Conservation (phyloP, 495 filamentous ascomycete species). For the Geopyxis carbonaria region DNA sequence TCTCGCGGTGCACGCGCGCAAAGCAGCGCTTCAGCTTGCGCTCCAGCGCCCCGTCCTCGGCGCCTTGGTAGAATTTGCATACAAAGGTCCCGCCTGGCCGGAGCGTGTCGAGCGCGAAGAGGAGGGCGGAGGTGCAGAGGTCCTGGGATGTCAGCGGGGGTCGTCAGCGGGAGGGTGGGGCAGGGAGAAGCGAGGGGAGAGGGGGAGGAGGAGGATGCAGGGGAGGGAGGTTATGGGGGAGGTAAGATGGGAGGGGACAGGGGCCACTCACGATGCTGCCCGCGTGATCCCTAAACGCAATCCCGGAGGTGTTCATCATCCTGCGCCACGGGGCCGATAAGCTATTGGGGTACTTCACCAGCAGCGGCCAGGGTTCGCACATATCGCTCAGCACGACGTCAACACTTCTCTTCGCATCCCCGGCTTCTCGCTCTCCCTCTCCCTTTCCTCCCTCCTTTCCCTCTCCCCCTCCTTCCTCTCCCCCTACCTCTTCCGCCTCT, state of each 20-base stretch:
- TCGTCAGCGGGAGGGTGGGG: background rate
- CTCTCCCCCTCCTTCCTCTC: constrained; percentile 25
- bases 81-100: constrained; percentile 70
- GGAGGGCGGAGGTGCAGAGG: constrained; percentile 67
- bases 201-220: background rate
- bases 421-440: constrained; percentile 23
- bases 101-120: constrained; percentile 72
- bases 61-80: constrained; percentile 93
- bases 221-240: background rate
- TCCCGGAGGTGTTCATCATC: constrained; percentile 98
- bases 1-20: constrained; percentile 59
- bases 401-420: constrained; percentile 41
- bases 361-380: constrained; percentile 85
- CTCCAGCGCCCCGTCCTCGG: constrained; percentile 66
- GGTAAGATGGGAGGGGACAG: background rate
- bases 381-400: constrained; percentile 97
- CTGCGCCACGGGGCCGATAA: constrained; percentile 79
- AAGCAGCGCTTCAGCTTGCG: constrained; percentile 55
- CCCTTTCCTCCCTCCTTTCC: constrained; percentile 16
- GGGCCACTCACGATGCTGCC: constrained; percentile 69
- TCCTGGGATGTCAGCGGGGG: constrained; percentile 41
- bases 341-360: constrained; percentile 57
- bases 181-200: background rate
- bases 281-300: constrained; percentile 68
- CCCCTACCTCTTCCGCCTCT: constrained; percentile 13